phyloP scores from a whole-genome alignment of 2,329 filamentous ascomycete genomes.

The Aspergillus ustus region DNA sequence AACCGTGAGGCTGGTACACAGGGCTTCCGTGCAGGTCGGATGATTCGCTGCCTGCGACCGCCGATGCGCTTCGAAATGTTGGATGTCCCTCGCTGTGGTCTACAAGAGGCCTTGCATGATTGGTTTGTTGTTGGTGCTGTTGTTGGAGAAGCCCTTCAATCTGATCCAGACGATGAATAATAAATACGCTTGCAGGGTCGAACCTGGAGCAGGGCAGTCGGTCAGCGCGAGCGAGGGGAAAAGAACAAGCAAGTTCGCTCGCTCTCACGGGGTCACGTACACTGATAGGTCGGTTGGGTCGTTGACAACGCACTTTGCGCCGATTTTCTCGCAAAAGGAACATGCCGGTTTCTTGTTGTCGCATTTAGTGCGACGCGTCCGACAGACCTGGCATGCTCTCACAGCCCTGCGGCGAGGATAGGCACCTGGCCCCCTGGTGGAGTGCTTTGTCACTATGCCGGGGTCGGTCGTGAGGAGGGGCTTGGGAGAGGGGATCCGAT shows the following conservation, averaged over 20 bases:
- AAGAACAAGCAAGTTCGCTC: no score
- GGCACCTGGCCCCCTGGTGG: not conserved
- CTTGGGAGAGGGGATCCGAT: not conserved
- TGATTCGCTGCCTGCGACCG: not conserved
- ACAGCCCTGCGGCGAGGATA: constrained; percentile 26
- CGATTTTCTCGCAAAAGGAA: constrained; percentile 31
- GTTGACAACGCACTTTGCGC: constrained; percentile 28
- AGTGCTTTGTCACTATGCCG: not conserved
- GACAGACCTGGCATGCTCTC: constrained; percentile 36
- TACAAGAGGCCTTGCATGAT: not conserved
- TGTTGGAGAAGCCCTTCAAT: not conserved
- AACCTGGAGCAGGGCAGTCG: not conserved
- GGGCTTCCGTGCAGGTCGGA: not conserved
- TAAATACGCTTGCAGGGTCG: not conserved
- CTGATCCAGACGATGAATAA: not conserved
- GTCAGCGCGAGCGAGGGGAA: not conserved
- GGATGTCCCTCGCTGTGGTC: not conserved
- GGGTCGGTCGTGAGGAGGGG: not conserved
- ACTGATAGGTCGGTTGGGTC: not conserved
- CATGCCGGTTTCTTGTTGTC: constrained; percentile 35
- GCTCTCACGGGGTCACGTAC: not conserved
- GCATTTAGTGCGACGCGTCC: constrained; percentile 37
- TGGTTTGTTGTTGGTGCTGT: not conserved
- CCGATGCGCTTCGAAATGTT: not conserved
- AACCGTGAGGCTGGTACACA: not conserved